Evolutionary conservation across 139 green algal species (phyloP), one percentile per base, ranked within the genome.

Genomic region (Dunaliella sp.): DNA sequence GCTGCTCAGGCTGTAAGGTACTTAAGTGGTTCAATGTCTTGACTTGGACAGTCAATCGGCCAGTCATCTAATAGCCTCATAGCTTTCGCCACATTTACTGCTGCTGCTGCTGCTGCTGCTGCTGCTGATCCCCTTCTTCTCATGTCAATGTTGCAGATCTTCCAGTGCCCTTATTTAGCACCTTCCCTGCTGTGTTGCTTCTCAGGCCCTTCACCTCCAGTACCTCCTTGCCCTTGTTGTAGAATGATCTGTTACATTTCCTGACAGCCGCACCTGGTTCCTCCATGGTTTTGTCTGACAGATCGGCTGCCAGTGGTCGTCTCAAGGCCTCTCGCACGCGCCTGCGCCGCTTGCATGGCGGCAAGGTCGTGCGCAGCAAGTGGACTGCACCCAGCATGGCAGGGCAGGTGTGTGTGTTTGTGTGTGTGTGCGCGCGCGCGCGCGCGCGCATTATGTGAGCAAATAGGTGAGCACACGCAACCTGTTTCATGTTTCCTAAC

Each of bases 361-460:
- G 88, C 74, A 88, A 86, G 84, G 78, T 90, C 28, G 80, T 91
- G 16, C 79, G 79, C 38, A 88, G 36, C 0, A 74, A 86, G 25
- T 81, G 77, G 76, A 84, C 77, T 36, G 86, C 85, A 31, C 90
- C 90, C 26, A 38, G 77, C 26, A 83, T 89, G 37, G 88, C 90
- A 7, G 90, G 90, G 2, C 87, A 90, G 87, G 87, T 90, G 24
- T 0, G 87, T 65, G 48, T 16, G 16, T 26, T 7, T 65, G 48
- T 65, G 16, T 65, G 48, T 16, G 16, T 65, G 48, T 65, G 16
- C 16, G 48, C 16, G 48, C 16, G 48, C 16, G 48, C 16, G 16
- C 16, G 48, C n/a, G n/a, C n/a, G n/a, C n/a, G n/a, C n/a, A n/a
- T n/a, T n/a, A n/a, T n/a, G n/a, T n/a, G n/a, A n/a, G n/a, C n/a